Base-by-base conservation (phyloP, 257 asterid species). In the Marsdenia floribunda region DNA sequence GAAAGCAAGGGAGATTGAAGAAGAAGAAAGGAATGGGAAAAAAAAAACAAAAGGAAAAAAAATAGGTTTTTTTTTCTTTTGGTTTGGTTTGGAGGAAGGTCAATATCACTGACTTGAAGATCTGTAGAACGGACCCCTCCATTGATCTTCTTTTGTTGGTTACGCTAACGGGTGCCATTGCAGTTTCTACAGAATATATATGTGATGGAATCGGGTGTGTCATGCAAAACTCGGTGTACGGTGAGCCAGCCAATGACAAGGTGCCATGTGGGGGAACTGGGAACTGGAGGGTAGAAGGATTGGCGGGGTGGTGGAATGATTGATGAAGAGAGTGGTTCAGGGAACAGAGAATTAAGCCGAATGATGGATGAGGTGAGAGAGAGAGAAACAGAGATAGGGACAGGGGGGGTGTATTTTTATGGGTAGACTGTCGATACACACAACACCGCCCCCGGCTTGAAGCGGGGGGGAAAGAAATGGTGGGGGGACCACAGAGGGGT, bases 81-180 rank as follows among this genome's bases (percentile, higher is more conserved):
- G 5, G 5, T 40, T 6, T 52, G 52, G 87, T 80, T 85, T 80
- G 89, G 87, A 80, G 85, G 64, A 67, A 69, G 49, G 85, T 81
- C 85, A 63, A 68, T 74, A 68, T 77, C 78, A 74, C 81, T 22
- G 66, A 63, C 79, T 76, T 52, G 37, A 21, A 79, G 76, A 82
- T 76, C 83, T 18, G 35, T 69, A 71, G 49, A 65, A 68, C 71
- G 77, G 86, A 79, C 80, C 78, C 83, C 75, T 49, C 73, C 18
- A 68, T n/a, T 76, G 60, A 53, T 69, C 72, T 64, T 47, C 72
- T 70, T 81, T 81, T 78, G 40, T 74, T 60, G 70, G 68, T 71
- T 80, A 82, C 83, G 77, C 83, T 79, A 77, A 76, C 70, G 44
- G 77, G 72, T 52, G 68, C 69, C 40, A 52, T 73, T 37, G 66